Percentiles rank a stretch among this genome's conserved stretches.
phyloP scores from a whole-genome alignment of 1,139 yeast genomes.

The Keqinozyma sinolaborantium region DNA sequence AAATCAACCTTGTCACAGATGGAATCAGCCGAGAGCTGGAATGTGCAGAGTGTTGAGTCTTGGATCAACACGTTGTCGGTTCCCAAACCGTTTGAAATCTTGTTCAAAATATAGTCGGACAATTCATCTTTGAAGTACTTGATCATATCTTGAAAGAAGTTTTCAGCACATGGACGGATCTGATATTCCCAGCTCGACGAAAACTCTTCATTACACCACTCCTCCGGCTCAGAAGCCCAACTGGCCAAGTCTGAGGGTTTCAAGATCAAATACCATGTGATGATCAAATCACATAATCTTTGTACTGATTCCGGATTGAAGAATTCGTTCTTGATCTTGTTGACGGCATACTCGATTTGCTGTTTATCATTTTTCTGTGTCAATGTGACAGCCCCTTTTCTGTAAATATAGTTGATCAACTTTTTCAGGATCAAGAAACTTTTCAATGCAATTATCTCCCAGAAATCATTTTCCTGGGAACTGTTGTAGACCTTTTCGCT shows the following conservation, averaged over 20 bases:
- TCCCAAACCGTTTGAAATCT: constrained; percentile 52
- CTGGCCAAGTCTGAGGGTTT: constrained; percentile 73
- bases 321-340: constrained; percentile 47
- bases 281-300: constrained; percentile 61
- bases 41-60: constrained; percentile 79
- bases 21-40: constrained; percentile 71
- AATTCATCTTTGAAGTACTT: constrained; percentile 60
- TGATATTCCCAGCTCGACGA: constrained; percentile 81
- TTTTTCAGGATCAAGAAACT: constrained; percentile 65
- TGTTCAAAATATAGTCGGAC: constrained; percentile 58
- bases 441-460: constrained; percentile 75
- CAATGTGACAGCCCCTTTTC: constrained; percentile 65
- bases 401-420: constrained; percentile 57
- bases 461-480: constrained; percentile 55
- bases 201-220: constrained; percentile 82
- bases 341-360: constrained; percentile 59
- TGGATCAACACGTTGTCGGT: constrained; percentile 57
- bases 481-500: constrained; percentile 57
- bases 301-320: constrained; percentile 56
- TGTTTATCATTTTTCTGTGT: constrained; percentile 58
- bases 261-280: constrained; percentile 69
- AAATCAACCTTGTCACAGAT: constrained; percentile 65
- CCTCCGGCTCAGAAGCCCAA: constrained; percentile 88
- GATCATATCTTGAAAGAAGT: constrained; percentile 74
- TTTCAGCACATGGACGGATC: constrained; percentile 84